Base-by-base conservation (phyloP, 2,329 filamentous ascomycete genomes). In the Moelleriella libera region DNA sequence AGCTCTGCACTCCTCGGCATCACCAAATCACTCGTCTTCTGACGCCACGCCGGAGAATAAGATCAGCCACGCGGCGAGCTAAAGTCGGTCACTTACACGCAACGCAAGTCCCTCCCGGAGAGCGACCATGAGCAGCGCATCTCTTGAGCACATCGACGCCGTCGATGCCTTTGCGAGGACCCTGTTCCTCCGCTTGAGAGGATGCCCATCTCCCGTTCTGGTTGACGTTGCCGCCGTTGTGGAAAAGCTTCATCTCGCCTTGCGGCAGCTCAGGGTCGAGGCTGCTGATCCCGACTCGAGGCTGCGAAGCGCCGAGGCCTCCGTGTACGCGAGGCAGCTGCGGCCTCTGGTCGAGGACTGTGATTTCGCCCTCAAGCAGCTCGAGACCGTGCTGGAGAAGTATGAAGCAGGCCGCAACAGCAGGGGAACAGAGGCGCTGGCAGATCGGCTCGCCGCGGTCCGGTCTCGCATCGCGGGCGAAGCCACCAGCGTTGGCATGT, bases 261-360 rank as follows among this genome's bases (percentile, higher is more conserved):
- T 82, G 6, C 72, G 75, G 47, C 73, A 80, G 54, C 64, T 82
- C 30, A 75, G 74, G 47, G 66, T 70, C 52, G 78, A 82, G 62
- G 70, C 71, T 40, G 69, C 74, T 52, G 76, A 78, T 53, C 65
- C 68, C 1, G 73, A 75, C 53, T 80, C 78, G 8, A 63, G 72
- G 9, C 65, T 82, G 12, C 74, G 74, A 61, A 58, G 58, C 32
- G n/a, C 62, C 1, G 56, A 63, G 41, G 63, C 62, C 28, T 60
- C 65, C 34, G 60, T 71, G 44, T 77, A 75, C 53, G 58, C 63
- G 7, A 66, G 70, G 37, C 70, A 76, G 55, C 65, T 82, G 11
- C 63, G 59, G 0, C 68, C 69, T 1, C 69, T 80, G 30, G 60
- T 80, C 46, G 67, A 74, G 52, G 74, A 79, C 55, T 74, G 72